Percentiles rank a stretch among this genome's conserved stretches.
These are phyloP conservation scores for Fusarium xyrophilum DNA, from an alignment of 2,329 filamentous ascomycete genomes.

Conservation along the genomic window DNA sequence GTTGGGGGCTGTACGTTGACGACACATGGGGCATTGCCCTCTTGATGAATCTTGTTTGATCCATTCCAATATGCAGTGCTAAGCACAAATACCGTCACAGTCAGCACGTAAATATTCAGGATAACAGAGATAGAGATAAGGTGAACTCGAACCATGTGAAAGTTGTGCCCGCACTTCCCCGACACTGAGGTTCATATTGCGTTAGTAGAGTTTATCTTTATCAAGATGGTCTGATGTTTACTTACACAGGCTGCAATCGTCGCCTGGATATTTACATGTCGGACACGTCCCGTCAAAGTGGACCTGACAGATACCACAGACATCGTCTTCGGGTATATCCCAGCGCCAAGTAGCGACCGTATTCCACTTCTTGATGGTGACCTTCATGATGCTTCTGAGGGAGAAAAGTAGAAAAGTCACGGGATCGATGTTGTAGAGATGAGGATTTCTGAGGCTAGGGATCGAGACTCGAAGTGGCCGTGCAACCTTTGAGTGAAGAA, in stretches of 20 bases:
- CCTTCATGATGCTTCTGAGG: slow-evolving; percentile 73
- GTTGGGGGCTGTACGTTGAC: slow-evolving; percentile 72
- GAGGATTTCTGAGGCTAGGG: background rate
- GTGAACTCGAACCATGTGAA: slow-evolving; percentile 79
- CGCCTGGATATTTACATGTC: slow-evolving; percentile 96
- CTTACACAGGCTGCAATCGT: slow-evolving; percentile 90
- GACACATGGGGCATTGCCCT: slow-evolving; percentile 96
- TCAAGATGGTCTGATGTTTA: slow-evolving; percentile 37
- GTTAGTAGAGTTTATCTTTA: slow-evolving; percentile 23
- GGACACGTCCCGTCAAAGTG: slow-evolving; percentile 98
- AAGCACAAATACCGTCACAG: slow-evolving; percentile 7
- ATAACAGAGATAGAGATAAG: background rate
- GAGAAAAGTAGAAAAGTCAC: slow-evolving; percentile 21
- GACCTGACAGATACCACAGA: slow-evolving; percentile 97
- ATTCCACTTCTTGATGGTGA: slow-evolving; percentile 92
- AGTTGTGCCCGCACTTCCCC: slow-evolving; percentile 95
- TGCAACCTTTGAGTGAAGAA: slow-evolving; percentile 18
- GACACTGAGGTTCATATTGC: slow-evolving; percentile 63
- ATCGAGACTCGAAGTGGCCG: slow-evolving; percentile 25
- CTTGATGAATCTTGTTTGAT: slow-evolving; percentile 93
- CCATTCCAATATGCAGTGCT: slow-evolving; percentile 98
- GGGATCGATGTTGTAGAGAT: slow-evolving; percentile 1
- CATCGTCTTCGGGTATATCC: slow-evolving; percentile 96
- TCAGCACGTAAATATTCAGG: slow-evolving; percentile 29
- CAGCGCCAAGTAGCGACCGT: slow-evolving; percentile 96